Evolutionary conservation across 345 rosid genomes (phyloP).

Genomic region (Hypericum androsaemum): DNA sequence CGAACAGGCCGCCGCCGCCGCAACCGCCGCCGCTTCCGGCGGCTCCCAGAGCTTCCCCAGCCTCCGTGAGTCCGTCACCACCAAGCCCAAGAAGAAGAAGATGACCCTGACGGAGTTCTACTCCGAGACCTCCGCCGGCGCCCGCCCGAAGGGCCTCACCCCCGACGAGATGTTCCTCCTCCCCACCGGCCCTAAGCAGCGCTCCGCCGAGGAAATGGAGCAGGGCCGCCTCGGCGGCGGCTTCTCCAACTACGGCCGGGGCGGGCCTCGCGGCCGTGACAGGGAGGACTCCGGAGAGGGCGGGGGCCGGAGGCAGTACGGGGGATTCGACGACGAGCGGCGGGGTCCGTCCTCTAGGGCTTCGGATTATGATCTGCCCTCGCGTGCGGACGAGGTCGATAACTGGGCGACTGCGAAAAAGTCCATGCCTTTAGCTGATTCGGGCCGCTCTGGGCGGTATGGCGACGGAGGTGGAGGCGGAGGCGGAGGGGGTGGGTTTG

Average conservation of each 20-base stretch:
- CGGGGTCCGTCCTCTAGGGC: slow-evolving; percentile 61
- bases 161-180: slow-evolving; percentile 71
- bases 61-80: slow-evolving; percentile 48
- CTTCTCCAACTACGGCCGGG: slow-evolving; percentile 51
- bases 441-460: slow-evolving; percentile 48
- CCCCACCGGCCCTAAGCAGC: slow-evolving; percentile 91
- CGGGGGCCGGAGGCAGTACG: slow-evolving; percentile 49
- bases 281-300: slow-evolving; percentile 42
- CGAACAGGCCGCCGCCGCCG: slow-evolving; percentile 27
- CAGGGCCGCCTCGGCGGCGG: slow-evolving; percentile 75
- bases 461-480: slow-evolving; percentile 38
- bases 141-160: slow-evolving; percentile 40
- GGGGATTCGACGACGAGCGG: slow-evolving; percentile 76
- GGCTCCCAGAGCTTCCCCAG: slow-evolving; percentile 71
- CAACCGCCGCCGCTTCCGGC: slow-evolving; percentile 14
- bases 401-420: slow-evolving; percentile 80
- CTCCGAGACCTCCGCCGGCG: slow-evolving; percentile 18
- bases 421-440: slow-evolving; percentile 41
- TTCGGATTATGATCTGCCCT: slow-evolving; percentile 66
- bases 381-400: slow-evolving; percentile 89
- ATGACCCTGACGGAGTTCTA: slow-evolving; percentile 58
- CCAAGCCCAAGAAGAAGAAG: slow-evolving; percentile 80
- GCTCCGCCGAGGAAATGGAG: slow-evolving; percentile 85
- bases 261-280: slow-evolving; percentile 34
- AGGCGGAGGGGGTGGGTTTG: slow-evolving; percentile 29